These are phyloP conservation scores for Eutrema salsugineum DNA, from an alignment of 441 rosid species.

Conservation along the genomic window DNA sequence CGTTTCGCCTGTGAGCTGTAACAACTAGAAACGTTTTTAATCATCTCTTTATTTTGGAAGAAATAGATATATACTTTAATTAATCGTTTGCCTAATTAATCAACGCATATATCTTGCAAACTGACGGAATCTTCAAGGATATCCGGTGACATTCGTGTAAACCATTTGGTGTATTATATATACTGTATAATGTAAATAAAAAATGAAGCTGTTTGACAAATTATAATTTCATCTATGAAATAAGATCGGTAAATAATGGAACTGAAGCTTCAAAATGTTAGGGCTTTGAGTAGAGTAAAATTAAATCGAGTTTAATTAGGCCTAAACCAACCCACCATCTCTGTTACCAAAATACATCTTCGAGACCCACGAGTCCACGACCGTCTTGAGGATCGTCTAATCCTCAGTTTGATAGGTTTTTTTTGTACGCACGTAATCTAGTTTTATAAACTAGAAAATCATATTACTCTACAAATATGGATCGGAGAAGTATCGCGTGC, in stretches of 20 bases:
- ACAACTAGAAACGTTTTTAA: constrained; percentile 8
- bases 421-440: background rate
- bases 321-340: background rate
- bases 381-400: background rate
- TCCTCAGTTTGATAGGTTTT: background rate
- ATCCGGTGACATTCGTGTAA: background rate
- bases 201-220: background rate
- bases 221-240: background rate
- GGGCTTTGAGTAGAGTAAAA: background rate
- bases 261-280: background rate
- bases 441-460: background rate
- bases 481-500: background rate
- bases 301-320: background rate
- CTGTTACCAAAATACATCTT: background rate
- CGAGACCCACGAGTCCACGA: background rate
- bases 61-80: too few relatives aligned
- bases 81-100: background rate
- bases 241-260: background rate
- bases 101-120: background rate
- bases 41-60: background rate
- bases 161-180: background rate
- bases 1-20: background rate
- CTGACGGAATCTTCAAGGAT: background rate
- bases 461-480: background rate
- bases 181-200: background rate